Conservation (phyloP, 257 asterid genomes). For the Schizonepeta tenuifolia region DNA sequence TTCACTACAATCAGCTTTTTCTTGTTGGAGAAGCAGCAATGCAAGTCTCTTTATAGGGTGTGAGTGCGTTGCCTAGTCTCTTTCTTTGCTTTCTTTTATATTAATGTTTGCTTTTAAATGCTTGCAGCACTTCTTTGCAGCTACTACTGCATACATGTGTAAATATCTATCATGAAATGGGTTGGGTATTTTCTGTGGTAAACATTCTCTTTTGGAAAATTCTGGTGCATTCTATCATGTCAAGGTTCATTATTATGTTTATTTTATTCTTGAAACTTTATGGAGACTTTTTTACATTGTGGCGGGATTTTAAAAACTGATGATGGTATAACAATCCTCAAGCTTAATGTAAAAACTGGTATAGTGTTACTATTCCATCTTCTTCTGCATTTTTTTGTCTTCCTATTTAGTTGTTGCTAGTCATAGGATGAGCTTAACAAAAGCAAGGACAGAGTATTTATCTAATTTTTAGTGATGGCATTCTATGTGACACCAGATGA, state of each 20-base stretch:
- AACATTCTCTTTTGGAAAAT: background rate
- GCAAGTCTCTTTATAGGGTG: constrained; percentile 99
- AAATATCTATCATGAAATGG: constrained; percentile 4
- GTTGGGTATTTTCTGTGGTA: constrained; percentile 14
- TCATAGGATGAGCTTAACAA: background rate
- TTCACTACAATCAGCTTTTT: constrained; percentile 94
- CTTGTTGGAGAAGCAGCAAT: constrained; percentile 86
- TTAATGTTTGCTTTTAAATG: constrained; percentile 23
- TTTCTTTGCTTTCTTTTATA: background rate
- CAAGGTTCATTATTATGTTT: constrained; percentile 4
- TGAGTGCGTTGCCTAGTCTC: constrained; percentile 76
- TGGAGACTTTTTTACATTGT: constrained; percentile 17
- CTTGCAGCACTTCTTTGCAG: constrained; percentile 3
- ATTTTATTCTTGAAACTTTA: constrained; percentile 10
- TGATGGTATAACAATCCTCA: constrained; percentile 5
- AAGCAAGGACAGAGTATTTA: background rate
- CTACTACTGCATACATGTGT: constrained; percentile 15
- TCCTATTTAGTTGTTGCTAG: constrained; percentile 11
- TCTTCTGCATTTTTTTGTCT: background rate
- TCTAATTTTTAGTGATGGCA: background rate
- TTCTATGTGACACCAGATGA: constrained; percentile 8
- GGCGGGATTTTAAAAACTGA: constrained; percentile 9
- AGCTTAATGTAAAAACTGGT: constrained; percentile 2
- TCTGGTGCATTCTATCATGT: background rate
- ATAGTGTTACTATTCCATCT: background rate